Base-by-base conservation (phyloP, 257 asterid species). In the Cynanchum wilfordii region DNA sequence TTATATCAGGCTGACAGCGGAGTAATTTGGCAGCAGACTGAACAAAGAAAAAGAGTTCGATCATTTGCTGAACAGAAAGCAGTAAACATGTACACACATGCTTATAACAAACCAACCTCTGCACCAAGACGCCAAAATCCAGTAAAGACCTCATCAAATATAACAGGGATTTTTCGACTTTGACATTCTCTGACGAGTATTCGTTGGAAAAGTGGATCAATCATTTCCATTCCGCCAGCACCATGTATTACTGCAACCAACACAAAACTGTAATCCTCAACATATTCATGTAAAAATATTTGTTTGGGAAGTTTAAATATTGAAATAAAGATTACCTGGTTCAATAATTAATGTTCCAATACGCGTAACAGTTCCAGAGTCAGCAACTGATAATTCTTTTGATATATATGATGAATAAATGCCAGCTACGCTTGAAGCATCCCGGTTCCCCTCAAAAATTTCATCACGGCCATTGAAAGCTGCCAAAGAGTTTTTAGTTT, bases 121-220 rank as follows among this genome's bases (percentile, higher is more conserved):
- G 85, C 82, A 70, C 97, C 98, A 40, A 95, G 97, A 68, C 96
- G 99, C 99, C 99, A 92, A 78, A 95, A 95, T 78, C 99, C 99
- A 69, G 98, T 95, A 81, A 95, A 92, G 65, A 95, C 97, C 81
- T 95, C 99, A 69, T 95, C 98, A 71, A 91, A 95, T 62, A 95
- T 91, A 81, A 92, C 96, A 9, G 99, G 98, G 78, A 95, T 85
- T 76, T 84, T 92, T 59, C 79, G 86, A 63, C 57, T 56, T 81
- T 78, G 87, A 83, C 99, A 95, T 86, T 91, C 99, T 79, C 67
- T 84, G 30, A 89, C 92, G 78, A 95, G 99, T 80, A 88, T 76
- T 15, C 97, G 89, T 80, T 95, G 99, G 80, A 91, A 95, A 24
- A 95, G 86, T 69, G 98, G 99, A 84, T 95, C 99, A 68, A 95